Evolutionary conservation across 176 grass and related monocot species (phyloP).

Genomic region (Luzula sylvatica): DNA sequence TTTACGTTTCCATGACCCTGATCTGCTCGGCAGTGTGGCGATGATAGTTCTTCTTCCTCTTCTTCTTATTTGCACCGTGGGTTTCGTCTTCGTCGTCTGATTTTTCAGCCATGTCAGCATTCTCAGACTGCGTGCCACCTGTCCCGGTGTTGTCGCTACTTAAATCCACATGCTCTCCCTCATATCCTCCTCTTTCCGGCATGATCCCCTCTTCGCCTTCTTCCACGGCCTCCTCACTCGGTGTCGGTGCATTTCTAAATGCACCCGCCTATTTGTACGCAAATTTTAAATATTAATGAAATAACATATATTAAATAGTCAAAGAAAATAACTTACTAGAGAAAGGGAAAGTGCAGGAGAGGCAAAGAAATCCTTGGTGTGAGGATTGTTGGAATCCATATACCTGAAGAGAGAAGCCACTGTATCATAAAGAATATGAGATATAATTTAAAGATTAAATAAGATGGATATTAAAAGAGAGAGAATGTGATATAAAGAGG

Average conservation of each 20-base stretch:
- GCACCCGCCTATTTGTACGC: conserved; percentile 41
- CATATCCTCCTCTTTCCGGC: background rate
- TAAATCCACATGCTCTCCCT: conserved; percentile 19
- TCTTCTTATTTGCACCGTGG: conserved; percentile 24
- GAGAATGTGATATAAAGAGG: conserved; percentile 43
- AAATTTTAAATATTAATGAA: background rate
- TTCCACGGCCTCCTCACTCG: conserved; percentile 23
- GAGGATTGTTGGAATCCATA: conserved; percentile 41
- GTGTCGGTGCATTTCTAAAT: conserved; percentile 33
- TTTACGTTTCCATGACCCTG: conserved; percentile 69
- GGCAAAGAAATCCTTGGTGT: conserved; percentile 62
- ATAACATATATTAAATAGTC: background rate
- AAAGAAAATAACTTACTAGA: conserved; percentile 38
- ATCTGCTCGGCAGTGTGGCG: conserved; percentile 64
- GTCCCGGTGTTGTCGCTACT: conserved; percentile 48
- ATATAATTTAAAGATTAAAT: background rate
- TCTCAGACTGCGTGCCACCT: conserved; percentile 16
- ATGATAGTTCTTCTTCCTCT: conserved; percentile 63
- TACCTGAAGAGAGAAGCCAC: background rate
- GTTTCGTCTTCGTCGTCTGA: conserved; percentile 29
- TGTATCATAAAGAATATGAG: conserved; percentile 8
- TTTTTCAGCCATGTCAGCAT: conserved; percentile 6
- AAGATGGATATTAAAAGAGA: background rate
- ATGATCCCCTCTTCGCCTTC: conserved; percentile 31
- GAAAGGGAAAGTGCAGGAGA: conserved; percentile 77